Evolutionary conservation across 2,329 filamentous ascomycete species (phyloP), one percentile per base, ranked within the genome.

Genomic region (Claviceps africana): DNA sequence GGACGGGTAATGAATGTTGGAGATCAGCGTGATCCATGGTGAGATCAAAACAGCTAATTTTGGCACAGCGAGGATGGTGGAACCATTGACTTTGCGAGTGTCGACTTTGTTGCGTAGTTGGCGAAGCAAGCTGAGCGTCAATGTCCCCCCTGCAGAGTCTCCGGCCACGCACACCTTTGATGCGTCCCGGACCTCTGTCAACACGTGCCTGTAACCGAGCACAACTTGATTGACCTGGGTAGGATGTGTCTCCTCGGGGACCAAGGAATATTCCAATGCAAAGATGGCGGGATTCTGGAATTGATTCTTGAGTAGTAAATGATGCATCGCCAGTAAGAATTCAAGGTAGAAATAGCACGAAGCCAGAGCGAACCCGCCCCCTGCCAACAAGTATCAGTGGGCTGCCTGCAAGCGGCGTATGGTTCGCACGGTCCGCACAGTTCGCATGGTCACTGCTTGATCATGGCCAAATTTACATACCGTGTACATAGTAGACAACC

Each of bases 341-440:
- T 94, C 88, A 37, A 90, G 77, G 64, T 94, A 94, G 65, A 94
- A 94, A 68, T 85, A 86, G 19, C 77, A 73, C 13, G 85, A 88
- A 3, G 88, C 88, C 82, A 94, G 86, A 7, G 81, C 79, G 64
- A 94, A 93, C 0, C 88, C 88, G 22, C 88, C 88, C 17, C 85
- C 82, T 85, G 39, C 37, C 39, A 40, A 13, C 17, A 17, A 15
- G 19, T 9, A 25, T 53, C 37, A 55, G 53, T 39, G 33, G 31
- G 10, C 11, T 35, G 17, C 13, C n/a, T 25, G 10, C 47, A 35
- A 40, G 19, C 39, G 22, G 19, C 9, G n/a, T n/a, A n/a, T n/a
- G n/a, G n/a, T n/a, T n/a, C n/a, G n/a, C n/a, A n/a, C n/a, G n/a
- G n/a, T n/a, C n/a, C n/a, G 30, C 45, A 47, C 15, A n/a, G 13